Percentiles rank a stretch among this genome's conserved stretches.
These are phyloP conservation scores for Afroboletus lepidellus DNA, from an alignment of 1,284 basidiomycete genomes.

Conservation along the genomic window DNA sequence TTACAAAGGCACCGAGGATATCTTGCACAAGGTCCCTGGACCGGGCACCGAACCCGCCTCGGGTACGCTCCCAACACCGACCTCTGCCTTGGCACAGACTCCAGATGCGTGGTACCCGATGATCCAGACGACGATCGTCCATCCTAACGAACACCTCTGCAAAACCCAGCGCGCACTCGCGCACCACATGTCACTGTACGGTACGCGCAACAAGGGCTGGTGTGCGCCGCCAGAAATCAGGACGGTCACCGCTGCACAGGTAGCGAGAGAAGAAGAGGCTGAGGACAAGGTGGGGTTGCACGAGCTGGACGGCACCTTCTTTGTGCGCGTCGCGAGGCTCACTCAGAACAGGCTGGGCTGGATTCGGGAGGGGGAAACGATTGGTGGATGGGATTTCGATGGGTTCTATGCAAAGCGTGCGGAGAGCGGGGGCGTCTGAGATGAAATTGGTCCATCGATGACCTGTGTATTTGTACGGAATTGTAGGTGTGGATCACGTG, in stretches of 20 bases:
- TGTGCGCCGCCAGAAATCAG: slow-evolving; percentile 8
- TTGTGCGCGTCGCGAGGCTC: slow-evolving; percentile 52
- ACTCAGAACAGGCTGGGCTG: slow-evolving; percentile 50
- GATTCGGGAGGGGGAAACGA: slow-evolving; percentile 47
- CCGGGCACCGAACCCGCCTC: slow-evolving; percentile 32
- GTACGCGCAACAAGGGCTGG: slow-evolving; percentile 37
- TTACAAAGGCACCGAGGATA: slow-evolving; percentile 25
- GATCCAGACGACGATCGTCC: slow-evolving; percentile 32
- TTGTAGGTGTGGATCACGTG: no score
- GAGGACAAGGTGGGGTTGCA: slow-evolving; percentile 25
- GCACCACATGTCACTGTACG: slow-evolving; percentile 49
- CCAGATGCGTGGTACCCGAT: slow-evolving; percentile 59
- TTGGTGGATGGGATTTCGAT: slow-evolving; percentile 23
- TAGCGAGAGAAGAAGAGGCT: slow-evolving; percentile 24
- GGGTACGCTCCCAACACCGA: slow-evolving; percentile 34
- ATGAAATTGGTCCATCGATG: neutral
- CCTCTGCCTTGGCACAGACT: slow-evolving; percentile 31
- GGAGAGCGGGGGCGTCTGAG: neutral
- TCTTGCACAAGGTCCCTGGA: slow-evolving; percentile 32
- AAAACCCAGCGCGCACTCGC: slow-evolving; percentile 57
- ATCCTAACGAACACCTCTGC: slow-evolving; percentile 59
- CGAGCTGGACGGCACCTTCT: slow-evolving; percentile 47
- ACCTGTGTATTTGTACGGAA: neutral
- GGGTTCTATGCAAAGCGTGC: slow-evolving; percentile 24
- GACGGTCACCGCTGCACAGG: slow-evolving; percentile 16